A percentile compares a stretch with the other conserved stretches of the same genome.
Evolutionary conservation across 2,329 filamentous ascomycete species (phyloP).

Genomic region (Colletotrichum sp.): DNA sequence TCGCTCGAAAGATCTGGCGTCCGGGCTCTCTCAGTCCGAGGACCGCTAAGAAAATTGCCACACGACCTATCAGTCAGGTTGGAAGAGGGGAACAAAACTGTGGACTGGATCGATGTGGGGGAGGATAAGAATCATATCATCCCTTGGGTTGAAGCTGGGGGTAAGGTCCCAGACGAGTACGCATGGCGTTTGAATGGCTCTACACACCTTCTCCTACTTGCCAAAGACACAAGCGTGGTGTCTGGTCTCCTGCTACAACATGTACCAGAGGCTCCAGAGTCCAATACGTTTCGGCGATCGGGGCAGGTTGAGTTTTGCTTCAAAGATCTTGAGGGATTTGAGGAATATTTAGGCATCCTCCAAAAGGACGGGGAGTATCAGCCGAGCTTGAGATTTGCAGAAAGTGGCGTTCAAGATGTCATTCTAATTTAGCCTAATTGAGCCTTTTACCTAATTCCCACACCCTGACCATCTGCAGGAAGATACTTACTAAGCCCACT

Average conservation of each 20-base stretch:
- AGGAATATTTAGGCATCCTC: background rate
- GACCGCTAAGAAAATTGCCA: background rate
- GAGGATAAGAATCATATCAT: background rate
- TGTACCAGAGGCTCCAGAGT: background rate
- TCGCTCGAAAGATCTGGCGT: too few relatives aligned
- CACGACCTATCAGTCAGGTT: background rate
- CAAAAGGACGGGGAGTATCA: background rate
- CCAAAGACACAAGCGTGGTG: accelerated
- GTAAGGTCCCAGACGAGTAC: background rate
- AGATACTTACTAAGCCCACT: too few relatives aligned
- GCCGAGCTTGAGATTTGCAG: background rate
- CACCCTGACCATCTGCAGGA: too few relatives aligned
- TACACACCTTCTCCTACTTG: background rate
- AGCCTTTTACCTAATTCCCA: too few relatives aligned
- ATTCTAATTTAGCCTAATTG: background rate
- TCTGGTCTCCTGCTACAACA: background rate
- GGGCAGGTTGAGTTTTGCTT: background rate
- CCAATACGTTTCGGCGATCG: background rate
- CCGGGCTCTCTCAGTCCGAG: background rate
- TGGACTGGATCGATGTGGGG: accelerated
- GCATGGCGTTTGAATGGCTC: background rate
- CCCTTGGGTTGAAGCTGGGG: background rate
- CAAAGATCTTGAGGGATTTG: accelerated
- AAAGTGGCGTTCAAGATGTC: background rate
- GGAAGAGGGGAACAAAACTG: accelerated